Conservation (phyloP, 495 filamentous ascomycete genomes). For the Penicillium canescens region DNA sequence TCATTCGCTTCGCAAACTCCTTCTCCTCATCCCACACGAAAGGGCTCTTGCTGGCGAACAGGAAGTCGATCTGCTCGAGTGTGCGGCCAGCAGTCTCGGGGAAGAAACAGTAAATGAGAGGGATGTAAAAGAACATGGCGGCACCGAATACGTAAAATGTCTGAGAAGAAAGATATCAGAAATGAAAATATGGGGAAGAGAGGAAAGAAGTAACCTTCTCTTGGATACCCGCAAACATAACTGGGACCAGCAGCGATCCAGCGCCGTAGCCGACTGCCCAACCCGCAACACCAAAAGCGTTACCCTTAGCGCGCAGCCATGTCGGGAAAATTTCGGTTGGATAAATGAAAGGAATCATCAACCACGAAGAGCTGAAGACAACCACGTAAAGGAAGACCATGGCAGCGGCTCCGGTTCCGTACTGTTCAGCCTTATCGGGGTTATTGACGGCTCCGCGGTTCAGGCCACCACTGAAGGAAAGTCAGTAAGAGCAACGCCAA, state of each 20-base stretch:
- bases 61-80: constrained; percentile 44
- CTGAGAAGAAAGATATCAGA: constrained; percentile 13
- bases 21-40: constrained; percentile 12
- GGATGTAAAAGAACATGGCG: constrained; percentile 56
- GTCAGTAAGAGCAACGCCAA: constrained; percentile 12
- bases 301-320: constrained; percentile 53
- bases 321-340: constrained; percentile 56
- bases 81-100: constrained; percentile 45
- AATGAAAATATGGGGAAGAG: neutral
- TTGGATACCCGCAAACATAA: constrained; percentile 46
- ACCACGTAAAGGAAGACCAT: constrained; percentile 58
- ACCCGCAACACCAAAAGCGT: constrained; percentile 50
- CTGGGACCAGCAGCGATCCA: constrained; percentile 12
- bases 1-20: constrained; percentile 14
- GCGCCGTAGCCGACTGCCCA: constrained; percentile 41
- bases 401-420: constrained; percentile 48
- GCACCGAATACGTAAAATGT: constrained; percentile 51
- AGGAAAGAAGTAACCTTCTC: constrained; percentile 25
- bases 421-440: constrained; percentile 28
- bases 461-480: constrained; percentile 33
- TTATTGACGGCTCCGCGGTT: constrained; percentile 33
- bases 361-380: constrained; percentile 48
- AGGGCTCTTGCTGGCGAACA: constrained; percentile 31
- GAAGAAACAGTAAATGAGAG: constrained; percentile 38
- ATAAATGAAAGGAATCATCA: constrained; percentile 37